These are phyloP conservation scores for Corchorus olitorius DNA, from an alignment of 345 rosid genomes.

Conservation along the genomic window DNA sequence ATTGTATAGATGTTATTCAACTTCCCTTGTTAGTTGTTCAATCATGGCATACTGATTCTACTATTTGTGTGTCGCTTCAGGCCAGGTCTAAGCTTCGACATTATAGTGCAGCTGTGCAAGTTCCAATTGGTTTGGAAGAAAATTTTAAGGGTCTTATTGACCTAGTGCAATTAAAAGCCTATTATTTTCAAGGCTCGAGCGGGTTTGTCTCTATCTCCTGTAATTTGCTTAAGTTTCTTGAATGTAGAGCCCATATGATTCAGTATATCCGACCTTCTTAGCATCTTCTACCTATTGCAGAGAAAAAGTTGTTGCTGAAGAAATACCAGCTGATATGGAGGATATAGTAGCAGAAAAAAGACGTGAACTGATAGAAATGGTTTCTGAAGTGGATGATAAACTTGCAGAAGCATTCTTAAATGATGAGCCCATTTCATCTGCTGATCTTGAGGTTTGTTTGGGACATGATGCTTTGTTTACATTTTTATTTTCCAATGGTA, in stretches of 20 bases:
- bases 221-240: conserved; percentile 3
- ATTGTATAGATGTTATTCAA: neutral
- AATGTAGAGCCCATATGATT: neutral
- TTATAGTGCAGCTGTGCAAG: conserved; percentile 96
- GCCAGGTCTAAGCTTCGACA: conserved; percentile 95
- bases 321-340: conserved; percentile 80
- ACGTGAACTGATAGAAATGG: conserved; percentile 77
- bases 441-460: conserved; percentile 74
- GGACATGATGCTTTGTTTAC: conserved; percentile 3
- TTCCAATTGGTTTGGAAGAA: conserved; percentile 94
- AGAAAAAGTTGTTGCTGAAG: conserved; percentile 73
- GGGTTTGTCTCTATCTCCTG: conserved; percentile 57
- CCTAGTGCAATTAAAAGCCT: conserved; percentile 72
- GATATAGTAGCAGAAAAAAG: conserved; percentile 80
- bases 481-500: neutral
- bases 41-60: neutral
- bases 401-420: conserved; percentile 86
- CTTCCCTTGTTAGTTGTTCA: neutral
- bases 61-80: conserved; percentile 36
- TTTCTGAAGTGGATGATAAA: conserved; percentile 95
- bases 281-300: conserved; percentile 46
- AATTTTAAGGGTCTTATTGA: conserved; percentile 88
- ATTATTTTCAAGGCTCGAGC: conserved; percentile 76
- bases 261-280: neutral
- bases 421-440: conserved; percentile 81